Conservation (phyloP, 805 yeast species). For the Groenewaldozyma tartarivorans region DNA sequence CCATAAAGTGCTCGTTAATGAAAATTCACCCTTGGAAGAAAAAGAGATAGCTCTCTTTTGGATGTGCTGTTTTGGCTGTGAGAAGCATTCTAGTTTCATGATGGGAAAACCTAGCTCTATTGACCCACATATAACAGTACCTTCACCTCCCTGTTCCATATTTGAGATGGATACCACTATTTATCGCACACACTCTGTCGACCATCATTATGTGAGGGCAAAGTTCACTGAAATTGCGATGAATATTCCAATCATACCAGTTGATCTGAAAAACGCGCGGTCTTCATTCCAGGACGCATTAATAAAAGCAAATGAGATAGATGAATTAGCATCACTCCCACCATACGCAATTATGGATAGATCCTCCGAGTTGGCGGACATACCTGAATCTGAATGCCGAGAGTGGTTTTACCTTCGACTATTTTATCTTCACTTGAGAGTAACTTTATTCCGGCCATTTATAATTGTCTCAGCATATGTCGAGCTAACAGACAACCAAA, state of each 20-base stretch:
- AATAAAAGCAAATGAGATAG: constrained; percentile 5
- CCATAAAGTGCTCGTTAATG: constrained; percentile 3
- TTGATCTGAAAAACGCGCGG: constrained; percentile 1
- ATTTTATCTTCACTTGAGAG: constrained; percentile 5
- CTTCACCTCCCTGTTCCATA: background rate
- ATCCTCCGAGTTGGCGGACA: constrained; percentile 2
- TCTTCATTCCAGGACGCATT: constrained; percentile 1
- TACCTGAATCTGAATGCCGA: constrained; percentile 8
- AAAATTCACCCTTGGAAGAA: background rate
- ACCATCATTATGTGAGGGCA: constrained; percentile 4
- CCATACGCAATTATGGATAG: constrained; percentile 6
- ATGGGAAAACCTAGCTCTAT: constrained; percentile 7
- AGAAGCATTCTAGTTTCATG: constrained; percentile 7
- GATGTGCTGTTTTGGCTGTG: constrained; percentile 1
- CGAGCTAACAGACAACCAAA: constrained; percentile 1
- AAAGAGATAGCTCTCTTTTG: constrained; percentile 5
- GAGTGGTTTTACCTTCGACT: constrained; percentile 11
- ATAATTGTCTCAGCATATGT: constrained; percentile 8
- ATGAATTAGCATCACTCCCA: constrained; percentile 4
- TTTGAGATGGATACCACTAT: background rate
- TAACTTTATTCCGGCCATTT: constrained; percentile 8
- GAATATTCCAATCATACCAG: constrained; percentile 1
- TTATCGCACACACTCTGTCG: background rate
- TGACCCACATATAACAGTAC: constrained; percentile 1
- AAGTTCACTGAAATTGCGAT: constrained; percentile 5